phyloP scores from a whole-genome alignment of 2,329 filamentous ascomycete species.

The Exserohilum turcica region DNA sequence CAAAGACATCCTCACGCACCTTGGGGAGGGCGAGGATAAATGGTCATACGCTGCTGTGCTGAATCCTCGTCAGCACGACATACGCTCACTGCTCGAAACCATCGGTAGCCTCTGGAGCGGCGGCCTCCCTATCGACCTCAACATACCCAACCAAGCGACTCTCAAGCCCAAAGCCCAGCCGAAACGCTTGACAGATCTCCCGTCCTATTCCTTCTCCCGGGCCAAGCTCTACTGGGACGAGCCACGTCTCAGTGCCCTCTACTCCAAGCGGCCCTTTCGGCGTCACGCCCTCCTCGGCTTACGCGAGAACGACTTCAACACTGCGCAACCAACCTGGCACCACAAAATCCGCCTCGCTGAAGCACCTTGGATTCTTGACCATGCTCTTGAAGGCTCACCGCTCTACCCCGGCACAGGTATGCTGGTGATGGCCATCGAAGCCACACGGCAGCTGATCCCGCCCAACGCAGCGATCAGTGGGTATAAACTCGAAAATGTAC shows the following conservation, averaged over 20 bases:
- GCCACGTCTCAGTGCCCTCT: conserved; percentile 4
- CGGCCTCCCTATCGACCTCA: conserved; percentile 9
- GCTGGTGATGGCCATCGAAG: conserved; percentile 43
- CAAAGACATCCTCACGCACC: conserved; percentile 6
- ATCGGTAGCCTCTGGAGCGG: conserved; percentile 6
- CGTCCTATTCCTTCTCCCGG: conserved; percentile 38
- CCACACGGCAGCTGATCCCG: conserved; percentile 22
- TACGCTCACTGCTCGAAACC: conserved; percentile 2
- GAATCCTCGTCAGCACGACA: neutral
- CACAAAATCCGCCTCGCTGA: conserved; percentile 51
- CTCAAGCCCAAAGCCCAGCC: conserved; percentile 3
- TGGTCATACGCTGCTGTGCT: conserved; percentile 11
- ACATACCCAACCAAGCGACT: conserved; percentile 10
- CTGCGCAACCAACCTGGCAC: conserved; percentile 48
- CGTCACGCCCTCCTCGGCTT: conserved; percentile 29
- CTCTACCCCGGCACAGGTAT: conserved; percentile 43
- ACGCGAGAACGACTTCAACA: conserved; percentile 23
- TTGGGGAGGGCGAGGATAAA: conserved; percentile 6
- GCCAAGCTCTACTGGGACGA: conserved; percentile 30
- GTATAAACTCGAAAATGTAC: conserved; percentile 14
- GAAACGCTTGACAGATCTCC: conserved; percentile 6
- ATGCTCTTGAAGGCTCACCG: conserved; percentile 45
- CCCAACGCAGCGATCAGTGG: conserved; percentile 3
- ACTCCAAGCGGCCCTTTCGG: conserved; percentile 19
- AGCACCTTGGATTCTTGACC: conserved; percentile 56